Base-by-base conservation (phyloP, 2,329 filamentous ascomycete species). In the Lasiodiplodia citricola region DNA sequence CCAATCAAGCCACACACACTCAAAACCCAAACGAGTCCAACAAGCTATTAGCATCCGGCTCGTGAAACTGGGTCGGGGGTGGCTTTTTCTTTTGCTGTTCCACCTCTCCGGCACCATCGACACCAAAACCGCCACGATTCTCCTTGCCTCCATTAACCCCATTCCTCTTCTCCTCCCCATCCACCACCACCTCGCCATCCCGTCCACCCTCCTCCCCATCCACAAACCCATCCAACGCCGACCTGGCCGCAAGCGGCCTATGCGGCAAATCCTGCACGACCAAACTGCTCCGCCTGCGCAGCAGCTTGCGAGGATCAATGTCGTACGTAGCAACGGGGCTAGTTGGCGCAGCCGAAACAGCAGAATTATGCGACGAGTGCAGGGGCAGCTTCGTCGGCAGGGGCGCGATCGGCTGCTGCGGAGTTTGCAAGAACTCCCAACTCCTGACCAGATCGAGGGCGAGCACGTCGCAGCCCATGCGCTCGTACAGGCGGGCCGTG, bases 21-120 rank as follows among this genome's bases (percentile, higher is more conserved):
- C 23, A 98, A 77, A 98, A 96, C 1, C 95, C 95, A 86, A 98
- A 98, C 78, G 88, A 94, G 83, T 98, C 95, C 74, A 98, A 84
- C 76, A 99, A 81, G 69, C 93, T 95, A 77, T 88, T 93, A 35
- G 92, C 87, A 81, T 97, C 94, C n/a, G 96, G 96, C 80, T 99
- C 96, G 74, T 96, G 87, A 78, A 98, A 98, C 71, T 91, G 89
- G 23, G 91, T 93, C 1, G 93, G 89, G 18, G 90, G 86, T 16
- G 87, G 85, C 74, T 90, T 87, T 70, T 83, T 80, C 73, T 81
- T 80, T 35, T 75, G 72, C 31, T 80, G 74, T 70, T 71, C 73
- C 55, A 73, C 75, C 6, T 73, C 66, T 57, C 68, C 69, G 6
- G 68, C 70, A 4, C 57, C 65, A 11, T 69, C 54, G 1, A 7